These are phyloP conservation scores for Mycena amicta DNA, from an alignment of 768 basidiomycete species.

Conservation along the genomic window DNA sequence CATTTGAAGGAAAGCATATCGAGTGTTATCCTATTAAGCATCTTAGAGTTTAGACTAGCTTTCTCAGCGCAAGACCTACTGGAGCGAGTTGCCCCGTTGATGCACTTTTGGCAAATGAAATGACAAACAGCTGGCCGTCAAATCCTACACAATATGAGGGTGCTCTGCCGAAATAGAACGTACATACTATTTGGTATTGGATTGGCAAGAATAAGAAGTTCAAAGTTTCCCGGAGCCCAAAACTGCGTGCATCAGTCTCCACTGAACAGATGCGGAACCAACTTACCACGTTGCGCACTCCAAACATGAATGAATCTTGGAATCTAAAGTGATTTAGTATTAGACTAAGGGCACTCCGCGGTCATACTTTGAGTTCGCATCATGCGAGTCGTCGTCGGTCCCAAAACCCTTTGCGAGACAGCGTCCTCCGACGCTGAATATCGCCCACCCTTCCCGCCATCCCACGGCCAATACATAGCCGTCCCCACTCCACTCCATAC, in stretches of 20 bases:
- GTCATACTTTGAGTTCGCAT: constrained; percentile 55
- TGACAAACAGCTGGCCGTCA: constrained; percentile 75
- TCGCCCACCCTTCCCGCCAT: constrained; percentile 87
- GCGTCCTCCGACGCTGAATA: constrained; percentile 88
- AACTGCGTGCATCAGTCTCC: constrained; percentile 54
- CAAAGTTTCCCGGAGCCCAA: constrained; percentile 92
- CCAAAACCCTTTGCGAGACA: constrained; percentile 81
- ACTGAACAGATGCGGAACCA: neutral
- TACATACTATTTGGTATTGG: constrained; percentile 52
- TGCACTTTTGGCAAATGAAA: constrained; percentile 95
- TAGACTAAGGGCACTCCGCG: constrained; percentile 3
- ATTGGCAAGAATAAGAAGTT: constrained; percentile 75
- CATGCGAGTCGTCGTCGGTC: constrained; percentile 49
- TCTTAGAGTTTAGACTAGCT: neutral
- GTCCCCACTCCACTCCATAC: constrained; percentile 92
- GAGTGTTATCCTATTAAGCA: constrained; percentile 79
- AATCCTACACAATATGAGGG: constrained; percentile 39
- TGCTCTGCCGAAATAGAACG: neutral
- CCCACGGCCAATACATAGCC: constrained; percentile 94
- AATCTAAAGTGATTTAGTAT: constrained; percentile 43
- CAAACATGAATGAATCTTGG: constrained; percentile 86
- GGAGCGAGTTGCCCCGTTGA: constrained; percentile 90
- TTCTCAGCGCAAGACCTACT: constrained; percentile 44
- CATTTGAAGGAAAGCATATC: constrained; percentile 93
- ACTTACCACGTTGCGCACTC: constrained; percentile 71